These are phyloP conservation scores for Boechera retrofracta DNA, from an alignment of 345 rosid genomes.

Conservation along the genomic window DNA sequence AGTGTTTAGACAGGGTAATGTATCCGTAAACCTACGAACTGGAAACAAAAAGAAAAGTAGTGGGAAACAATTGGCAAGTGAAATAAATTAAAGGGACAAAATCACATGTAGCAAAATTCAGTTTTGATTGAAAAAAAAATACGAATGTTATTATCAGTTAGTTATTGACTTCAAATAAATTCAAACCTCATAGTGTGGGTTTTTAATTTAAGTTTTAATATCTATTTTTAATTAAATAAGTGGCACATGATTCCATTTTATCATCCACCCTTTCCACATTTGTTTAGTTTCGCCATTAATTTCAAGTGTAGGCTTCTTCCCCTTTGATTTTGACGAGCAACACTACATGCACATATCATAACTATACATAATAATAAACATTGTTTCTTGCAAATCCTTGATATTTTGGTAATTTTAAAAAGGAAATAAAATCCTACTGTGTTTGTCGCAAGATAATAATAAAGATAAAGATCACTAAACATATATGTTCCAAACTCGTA, in stretches of 20 bases:
- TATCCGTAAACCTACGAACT: not conserved
- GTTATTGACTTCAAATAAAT: slow-evolving; percentile 14
- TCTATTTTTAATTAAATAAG: slow-evolving; percentile 12
- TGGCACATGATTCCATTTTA: slow-evolving; percentile 33
- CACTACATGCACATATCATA: slow-evolving; percentile 13
- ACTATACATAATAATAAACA: not conserved
- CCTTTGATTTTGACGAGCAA: slow-evolving; percentile 16
- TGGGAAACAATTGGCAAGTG: slow-evolving; percentile 4
- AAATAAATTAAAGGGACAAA: not conserved
- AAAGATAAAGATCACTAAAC: not conserved
- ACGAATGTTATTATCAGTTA: not conserved
- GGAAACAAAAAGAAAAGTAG: slow-evolving; percentile 1
- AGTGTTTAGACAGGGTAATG: not conserved
- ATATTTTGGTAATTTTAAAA: not conserved
- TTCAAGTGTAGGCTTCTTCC: slow-evolving; percentile 3
- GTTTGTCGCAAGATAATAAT: not conserved
- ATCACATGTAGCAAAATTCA: slow-evolving; percentile 28
- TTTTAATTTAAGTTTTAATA: not conserved
- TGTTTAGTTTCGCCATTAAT: slow-evolving; percentile 16
- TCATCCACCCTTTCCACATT: slow-evolving; percentile 32
- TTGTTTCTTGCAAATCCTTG: not conserved
- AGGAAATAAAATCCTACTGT: not conserved
- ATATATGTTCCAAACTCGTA: not conserved
- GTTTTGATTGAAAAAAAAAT: not conserved
- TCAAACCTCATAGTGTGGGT: slow-evolving; percentile 17